Percentiles rank a stretch among this genome's conserved stretches.
Conservation (phyloP, 148 eudicot species). For the Rhododendron simsii region DNA sequence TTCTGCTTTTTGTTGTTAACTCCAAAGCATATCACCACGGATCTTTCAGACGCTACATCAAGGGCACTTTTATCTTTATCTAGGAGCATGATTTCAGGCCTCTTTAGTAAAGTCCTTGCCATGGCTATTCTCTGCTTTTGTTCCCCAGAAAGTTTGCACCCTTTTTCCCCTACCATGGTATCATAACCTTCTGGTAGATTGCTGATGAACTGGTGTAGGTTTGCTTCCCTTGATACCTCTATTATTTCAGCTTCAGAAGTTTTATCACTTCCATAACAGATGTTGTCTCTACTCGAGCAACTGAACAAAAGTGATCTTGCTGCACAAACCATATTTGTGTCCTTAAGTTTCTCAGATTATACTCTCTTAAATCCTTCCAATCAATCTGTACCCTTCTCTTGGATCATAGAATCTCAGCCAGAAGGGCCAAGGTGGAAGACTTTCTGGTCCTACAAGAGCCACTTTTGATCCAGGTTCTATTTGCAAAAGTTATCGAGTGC, state of each 20-base stretch:
- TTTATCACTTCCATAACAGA: slow-evolving; percentile 33
- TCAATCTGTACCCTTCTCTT: slow-evolving; percentile 32
- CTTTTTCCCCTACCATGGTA: slow-evolving; percentile 45
- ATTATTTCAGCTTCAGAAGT: slow-evolving; percentile 41
- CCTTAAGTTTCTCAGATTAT: slow-evolving; percentile 36
- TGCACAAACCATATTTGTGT: slow-evolving; percentile 40
- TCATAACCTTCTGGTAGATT: slow-evolving; percentile 42
- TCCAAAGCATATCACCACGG: slow-evolving; percentile 24
- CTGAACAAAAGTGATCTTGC: slow-evolving; percentile 50
- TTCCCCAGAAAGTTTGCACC: slow-evolving; percentile 54
- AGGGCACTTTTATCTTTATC: slow-evolving; percentile 58
- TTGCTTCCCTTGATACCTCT: slow-evolving; percentile 37
- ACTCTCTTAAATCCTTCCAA: slow-evolving; percentile 30
- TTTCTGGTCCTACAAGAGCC: slow-evolving; percentile 54
- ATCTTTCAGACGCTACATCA: slow-evolving; percentile 43
- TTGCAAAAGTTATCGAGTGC: not conserved
- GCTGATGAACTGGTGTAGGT: slow-evolving; percentile 42
- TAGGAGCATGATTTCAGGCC: slow-evolving; percentile 39
- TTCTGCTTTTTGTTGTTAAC: not conserved
- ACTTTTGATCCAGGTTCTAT: slow-evolving; percentile 45
- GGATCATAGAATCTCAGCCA: slow-evolving; percentile 47
- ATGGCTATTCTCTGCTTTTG: slow-evolving; percentile 49
- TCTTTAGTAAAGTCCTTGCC: slow-evolving; percentile 37
- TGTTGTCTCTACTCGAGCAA: slow-evolving; percentile 43
- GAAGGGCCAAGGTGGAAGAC: slow-evolving; percentile 39